Evolutionary conservation across 148 eudicot genomes (phyloP).

Genomic region (Camellia japonica): DNA sequence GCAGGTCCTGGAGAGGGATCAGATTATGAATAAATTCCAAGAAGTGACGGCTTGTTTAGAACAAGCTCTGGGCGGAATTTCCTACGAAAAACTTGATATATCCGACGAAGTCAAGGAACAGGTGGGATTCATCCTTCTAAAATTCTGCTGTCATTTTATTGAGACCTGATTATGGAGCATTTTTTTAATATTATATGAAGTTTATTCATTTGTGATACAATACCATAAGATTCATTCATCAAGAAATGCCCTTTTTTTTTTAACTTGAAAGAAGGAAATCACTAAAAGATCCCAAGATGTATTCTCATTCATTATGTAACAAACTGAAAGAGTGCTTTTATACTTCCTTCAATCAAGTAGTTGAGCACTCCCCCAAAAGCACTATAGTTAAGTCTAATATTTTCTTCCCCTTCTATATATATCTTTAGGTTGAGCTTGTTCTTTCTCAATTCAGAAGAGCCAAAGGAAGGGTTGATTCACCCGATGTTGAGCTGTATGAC

Average conservation of each 20-base stretch:
- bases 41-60: slow-evolving; percentile 75
- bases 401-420: not conserved
- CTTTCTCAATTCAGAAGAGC: slow-evolving; percentile 86
- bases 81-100: slow-evolving; percentile 69
- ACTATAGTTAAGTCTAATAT: not conserved
- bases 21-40: slow-evolving; percentile 59
- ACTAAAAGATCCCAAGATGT: not conserved
- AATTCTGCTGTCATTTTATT: not conserved
- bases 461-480: slow-evolving; percentile 71
- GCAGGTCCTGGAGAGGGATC: slow-evolving; percentile 84
- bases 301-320: not conserved
- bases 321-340: not conserved
- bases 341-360: not conserved
- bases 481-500: slow-evolving; percentile 66
- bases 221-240: not conserved
- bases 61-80: slow-evolving; percentile 64
- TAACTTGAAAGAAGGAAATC: not conserved
- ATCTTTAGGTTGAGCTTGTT: slow-evolving; percentile 85
- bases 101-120: slow-evolving; percentile 96
- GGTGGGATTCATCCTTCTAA: slow-evolving; percentile 35
- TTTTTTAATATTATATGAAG: not conserved
- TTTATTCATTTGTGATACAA: not conserved
- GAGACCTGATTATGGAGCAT: not conserved
- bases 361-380: not conserved
- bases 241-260: not conserved